Conservation (phyloP, 768 basidiomycete genomes). For the Hysterangium stoloniferum region DNA sequence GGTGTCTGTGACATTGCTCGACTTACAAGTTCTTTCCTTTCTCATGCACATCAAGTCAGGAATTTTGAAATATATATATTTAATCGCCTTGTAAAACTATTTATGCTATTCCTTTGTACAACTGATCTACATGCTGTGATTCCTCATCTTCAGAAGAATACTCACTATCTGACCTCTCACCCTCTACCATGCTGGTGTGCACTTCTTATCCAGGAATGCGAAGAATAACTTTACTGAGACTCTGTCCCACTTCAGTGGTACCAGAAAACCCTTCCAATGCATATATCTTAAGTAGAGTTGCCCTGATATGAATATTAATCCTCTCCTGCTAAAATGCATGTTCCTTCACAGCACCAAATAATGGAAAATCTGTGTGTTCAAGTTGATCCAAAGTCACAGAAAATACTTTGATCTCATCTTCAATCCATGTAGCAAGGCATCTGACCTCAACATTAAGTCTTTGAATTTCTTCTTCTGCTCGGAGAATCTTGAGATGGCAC, state of each 20-base stretch:
- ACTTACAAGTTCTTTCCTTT: no score
- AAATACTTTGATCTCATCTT: constrained; percentile 17
- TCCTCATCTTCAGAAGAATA: no score
- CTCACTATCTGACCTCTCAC: no score
- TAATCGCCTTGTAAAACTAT: no score
- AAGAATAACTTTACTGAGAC: no score
- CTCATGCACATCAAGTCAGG: no score
- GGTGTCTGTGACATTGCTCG: no score
- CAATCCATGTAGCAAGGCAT: constrained; percentile 20
- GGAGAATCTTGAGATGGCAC: constrained; percentile 22
- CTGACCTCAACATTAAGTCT: constrained; percentile 27
- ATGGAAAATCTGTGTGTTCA: not conserved
- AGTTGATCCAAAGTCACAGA: not conserved
- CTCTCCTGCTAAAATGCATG: not conserved
- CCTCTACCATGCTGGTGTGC: no score
- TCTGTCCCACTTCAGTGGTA: not conserved
- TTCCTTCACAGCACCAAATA: not conserved
- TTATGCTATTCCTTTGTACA: no score
- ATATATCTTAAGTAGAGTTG: not conserved
- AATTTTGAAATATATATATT: no score
- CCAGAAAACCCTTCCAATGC: not conserved
- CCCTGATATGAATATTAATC: not conserved
- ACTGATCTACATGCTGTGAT: no score
- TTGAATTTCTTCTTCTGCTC: constrained; percentile 25
- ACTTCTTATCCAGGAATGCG: no score